phyloP scores from a whole-genome alignment of 164 flowering plant species.

The Umbellularia californica region DNA sequence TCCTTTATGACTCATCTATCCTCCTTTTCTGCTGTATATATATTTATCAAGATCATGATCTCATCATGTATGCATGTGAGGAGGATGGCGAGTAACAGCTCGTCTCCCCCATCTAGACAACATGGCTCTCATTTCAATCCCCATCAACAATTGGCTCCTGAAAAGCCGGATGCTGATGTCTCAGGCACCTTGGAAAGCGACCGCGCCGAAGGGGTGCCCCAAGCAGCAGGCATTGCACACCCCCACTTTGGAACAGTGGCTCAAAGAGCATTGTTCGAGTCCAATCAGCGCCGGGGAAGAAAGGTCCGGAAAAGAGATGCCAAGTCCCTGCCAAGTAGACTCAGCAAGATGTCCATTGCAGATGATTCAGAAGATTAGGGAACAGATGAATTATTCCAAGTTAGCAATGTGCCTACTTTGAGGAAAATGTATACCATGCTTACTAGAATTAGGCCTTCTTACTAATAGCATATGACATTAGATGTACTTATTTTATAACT shows the following conservation, averaged over 20 bases:
- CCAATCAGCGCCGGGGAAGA: slow-evolving; percentile 31
- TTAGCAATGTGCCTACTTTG: no score
- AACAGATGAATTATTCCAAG: background rate
- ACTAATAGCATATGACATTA: background rate
- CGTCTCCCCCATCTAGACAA: background rate
- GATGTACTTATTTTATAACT: background rate
- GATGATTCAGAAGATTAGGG: slow-evolving; percentile 20
- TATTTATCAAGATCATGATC: background rate
- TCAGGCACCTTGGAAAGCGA: background rate
- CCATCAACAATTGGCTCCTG: slow-evolving; percentile 27
- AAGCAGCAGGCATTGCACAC: background rate
- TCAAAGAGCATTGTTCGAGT: slow-evolving; percentile 43
- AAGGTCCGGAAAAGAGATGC: slow-evolving; percentile 24
- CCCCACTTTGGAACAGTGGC: slow-evolving; percentile 38
- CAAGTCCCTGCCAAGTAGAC: slow-evolving; percentile 48
- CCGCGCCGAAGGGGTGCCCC: background rate
- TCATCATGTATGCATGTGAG: background rate
- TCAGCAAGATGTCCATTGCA: slow-evolving; percentile 48
- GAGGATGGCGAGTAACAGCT: background rate
- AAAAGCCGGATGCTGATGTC: slow-evolving; percentile 16
- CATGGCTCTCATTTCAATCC: background rate
- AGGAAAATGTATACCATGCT: background rate
- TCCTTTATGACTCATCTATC: background rate
- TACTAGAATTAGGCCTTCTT: background rate
- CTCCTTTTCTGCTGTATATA: background rate